Evolutionary conservation across 1,284 basidiomycete genomes (phyloP).

Genomic region (Ceratobasidium sp.): DNA sequence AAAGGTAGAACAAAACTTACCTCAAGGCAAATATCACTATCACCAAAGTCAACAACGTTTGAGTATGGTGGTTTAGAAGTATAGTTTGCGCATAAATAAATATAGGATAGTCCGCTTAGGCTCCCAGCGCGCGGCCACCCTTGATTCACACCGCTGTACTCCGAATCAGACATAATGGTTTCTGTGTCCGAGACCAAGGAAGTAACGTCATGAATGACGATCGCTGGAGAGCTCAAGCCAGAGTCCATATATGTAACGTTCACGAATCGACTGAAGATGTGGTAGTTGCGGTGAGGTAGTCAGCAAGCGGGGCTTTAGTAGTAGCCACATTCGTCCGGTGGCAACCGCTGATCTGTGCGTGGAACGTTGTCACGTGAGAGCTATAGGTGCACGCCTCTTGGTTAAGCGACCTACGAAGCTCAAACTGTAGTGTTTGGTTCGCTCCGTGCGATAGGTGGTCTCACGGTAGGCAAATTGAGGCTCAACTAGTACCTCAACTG

Average conservation of each 20-base stretch:
- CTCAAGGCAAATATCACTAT: constrained; percentile 17
- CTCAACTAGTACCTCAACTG: too few relatives aligned
- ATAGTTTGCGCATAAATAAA: not conserved
- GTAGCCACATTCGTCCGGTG: not conserved
- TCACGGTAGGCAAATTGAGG: too few relatives aligned
- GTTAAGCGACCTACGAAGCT: too few relatives aligned
- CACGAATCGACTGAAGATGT: not conserved
- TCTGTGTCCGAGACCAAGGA: not conserved
- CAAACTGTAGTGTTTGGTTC: too few relatives aligned
- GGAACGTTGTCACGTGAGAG: not conserved
- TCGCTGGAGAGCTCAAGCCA: not conserved
- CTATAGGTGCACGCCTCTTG: too few relatives aligned
- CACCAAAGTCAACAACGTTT: constrained; percentile 27
- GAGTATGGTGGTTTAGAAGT: not conserved
- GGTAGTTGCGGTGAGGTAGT: not conserved
- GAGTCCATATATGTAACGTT: not conserved
- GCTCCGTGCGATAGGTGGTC: too few relatives aligned
- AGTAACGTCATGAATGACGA: not conserved
- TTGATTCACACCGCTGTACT: not conserved
- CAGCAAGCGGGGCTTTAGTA: not conserved
- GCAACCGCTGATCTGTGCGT: not conserved
- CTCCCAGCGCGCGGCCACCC: not conserved
- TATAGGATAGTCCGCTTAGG: not conserved
- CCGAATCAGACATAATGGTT: not conserved
- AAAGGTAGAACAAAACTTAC: not conserved